Conservation (phyloP, 78 protist species). For the Protostelium mycophagum region DNA sequence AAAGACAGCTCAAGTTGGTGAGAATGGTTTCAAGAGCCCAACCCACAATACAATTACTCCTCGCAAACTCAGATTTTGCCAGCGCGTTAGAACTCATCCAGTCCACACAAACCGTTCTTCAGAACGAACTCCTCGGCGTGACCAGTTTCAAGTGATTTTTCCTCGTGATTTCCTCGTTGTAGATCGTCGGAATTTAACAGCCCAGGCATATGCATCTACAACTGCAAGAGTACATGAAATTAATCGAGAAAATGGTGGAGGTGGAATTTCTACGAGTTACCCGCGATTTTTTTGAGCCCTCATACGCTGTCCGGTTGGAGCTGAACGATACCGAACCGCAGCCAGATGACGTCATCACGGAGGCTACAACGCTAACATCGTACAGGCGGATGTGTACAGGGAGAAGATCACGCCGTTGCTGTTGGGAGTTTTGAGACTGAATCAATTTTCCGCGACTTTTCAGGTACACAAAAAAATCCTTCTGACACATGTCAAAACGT, state of each 20-base stretch:
- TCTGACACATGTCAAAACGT: too few relatives aligned
- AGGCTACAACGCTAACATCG: not conserved
- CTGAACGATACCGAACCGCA: not conserved
- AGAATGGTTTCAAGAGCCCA: constrained; percentile 9
- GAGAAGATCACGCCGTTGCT: not conserved
- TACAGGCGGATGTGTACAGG: not conserved
- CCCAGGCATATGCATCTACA: constrained; percentile 34
- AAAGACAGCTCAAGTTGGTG: not conserved
- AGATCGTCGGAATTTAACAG: not conserved
- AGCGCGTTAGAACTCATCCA: constrained; percentile 44
- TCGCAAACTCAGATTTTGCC: constrained; percentile 44
- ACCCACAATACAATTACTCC: constrained; percentile 35
- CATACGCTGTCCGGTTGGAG: not conserved
- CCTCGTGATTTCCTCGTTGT: not conserved
- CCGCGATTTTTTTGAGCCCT: not conserved
- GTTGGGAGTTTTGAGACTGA: not conserved
- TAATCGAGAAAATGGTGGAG: constrained; percentile 43
- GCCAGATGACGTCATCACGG: not conserved
- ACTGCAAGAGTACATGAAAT: constrained; percentile 20
- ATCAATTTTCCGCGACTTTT: not conserved
- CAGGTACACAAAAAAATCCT: too few relatives aligned
- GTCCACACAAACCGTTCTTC: constrained; percentile 19
- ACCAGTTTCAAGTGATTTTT: not conserved
- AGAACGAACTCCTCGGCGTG: not conserved
- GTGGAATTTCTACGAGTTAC: constrained; percentile 20